Base-by-base conservation (phyloP, 208 protist genomes). In the Lotmaria passim region DNA sequence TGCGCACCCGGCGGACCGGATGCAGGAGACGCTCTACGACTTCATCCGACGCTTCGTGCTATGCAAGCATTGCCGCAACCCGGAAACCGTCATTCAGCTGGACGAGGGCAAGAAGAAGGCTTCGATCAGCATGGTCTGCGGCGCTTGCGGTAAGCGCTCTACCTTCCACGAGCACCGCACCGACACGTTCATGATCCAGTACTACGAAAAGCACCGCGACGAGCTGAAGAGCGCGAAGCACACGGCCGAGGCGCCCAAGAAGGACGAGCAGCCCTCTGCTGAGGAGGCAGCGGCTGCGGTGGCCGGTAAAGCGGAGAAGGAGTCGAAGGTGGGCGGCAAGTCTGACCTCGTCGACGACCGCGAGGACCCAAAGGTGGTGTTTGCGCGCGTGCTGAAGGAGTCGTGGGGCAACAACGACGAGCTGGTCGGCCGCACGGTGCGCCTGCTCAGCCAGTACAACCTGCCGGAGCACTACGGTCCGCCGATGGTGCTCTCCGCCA, bases 1-100 rank as follows among this genome's bases (percentile, higher is more conserved):
- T 46, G 82, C 74, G 23, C 86, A 93, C 64, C 71, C 79, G 53
- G 51, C 77, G 44, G 89, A 96, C 52, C 83, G 87, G 44, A 83
- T 96, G 75, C 91, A 96, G 67, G 86, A 93, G 19, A 82, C 82
- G 63, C 52, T 97, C 1, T 93, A 95, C 72, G 83, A 93, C 44
- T 97, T 96, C 71, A 89, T 97, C 69, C 69, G 68, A 14, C 79
- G 79, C 47, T 93, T 91, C 61, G 93, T 97, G 48, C 83, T 97
- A 21, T 97, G 93, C 83, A 85, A 90, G 63, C 41, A 79, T 57
- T 97, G 93, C 87, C 74, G 82, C 56, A 97, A 96, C 76, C 93
- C 93, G 23, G 91, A 97, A 72, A 97, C 90, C 30, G 51, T 82
- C 28, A 61, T 91, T 15, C 47, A 77, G 14, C 66, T 97, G 14